Conservation (phyloP, 2,329 filamentous ascomycete genomes). For the Alternaria gaisen region DNA sequence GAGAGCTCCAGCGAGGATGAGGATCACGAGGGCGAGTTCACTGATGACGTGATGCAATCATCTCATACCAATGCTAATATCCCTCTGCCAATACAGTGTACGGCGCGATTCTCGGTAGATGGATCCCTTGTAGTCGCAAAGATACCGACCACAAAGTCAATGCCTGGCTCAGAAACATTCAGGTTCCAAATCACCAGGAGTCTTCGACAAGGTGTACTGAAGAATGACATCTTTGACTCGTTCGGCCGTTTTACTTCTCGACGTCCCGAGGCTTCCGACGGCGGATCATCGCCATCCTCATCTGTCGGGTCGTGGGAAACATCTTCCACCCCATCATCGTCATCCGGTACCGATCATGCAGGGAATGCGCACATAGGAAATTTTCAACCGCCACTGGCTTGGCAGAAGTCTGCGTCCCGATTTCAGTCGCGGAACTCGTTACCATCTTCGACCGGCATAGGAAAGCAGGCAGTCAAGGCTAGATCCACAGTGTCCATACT, state of each 20-base stretch:
- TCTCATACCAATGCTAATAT: slow-evolving; percentile 71
- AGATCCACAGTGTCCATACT: slow-evolving; percentile 80
- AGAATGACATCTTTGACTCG: slow-evolving; percentile 67
- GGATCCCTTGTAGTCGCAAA: slow-evolving; percentile 61
- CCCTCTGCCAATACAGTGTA: slow-evolving; percentile 67
- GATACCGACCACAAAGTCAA: slow-evolving; percentile 57
- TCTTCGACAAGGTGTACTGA: slow-evolving; percentile 33
- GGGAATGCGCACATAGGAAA: slow-evolving; percentile 54
- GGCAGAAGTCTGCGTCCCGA: slow-evolving; percentile 62
- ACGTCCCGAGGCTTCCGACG: slow-evolving; percentile 31
- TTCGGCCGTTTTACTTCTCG: slow-evolving; percentile 61
- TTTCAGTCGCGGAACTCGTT: slow-evolving; percentile 62
- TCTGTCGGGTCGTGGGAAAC: slow-evolving; percentile 47
- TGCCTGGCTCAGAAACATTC: slow-evolving; percentile 28
- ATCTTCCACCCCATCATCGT: slow-evolving; percentile 51
- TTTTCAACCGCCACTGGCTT: slow-evolving; percentile 60
- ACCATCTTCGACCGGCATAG: slow-evolving; percentile 43
- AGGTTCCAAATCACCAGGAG: slow-evolving; percentile 41
- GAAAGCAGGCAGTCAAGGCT: slow-evolving; percentile 50
- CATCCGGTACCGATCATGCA: slow-evolving; percentile 50
- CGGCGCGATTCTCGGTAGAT: slow-evolving; percentile 65
- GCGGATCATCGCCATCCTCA: slow-evolving; percentile 37
- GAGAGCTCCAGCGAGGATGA: slow-evolving; percentile 89
- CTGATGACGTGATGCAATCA: slow-evolving; percentile 61
- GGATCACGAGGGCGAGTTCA: slow-evolving; percentile 64